Evolutionary conservation across 805 yeast genomes (phyloP).

Genomic region (Metschnikowia lochheadii): DNA sequence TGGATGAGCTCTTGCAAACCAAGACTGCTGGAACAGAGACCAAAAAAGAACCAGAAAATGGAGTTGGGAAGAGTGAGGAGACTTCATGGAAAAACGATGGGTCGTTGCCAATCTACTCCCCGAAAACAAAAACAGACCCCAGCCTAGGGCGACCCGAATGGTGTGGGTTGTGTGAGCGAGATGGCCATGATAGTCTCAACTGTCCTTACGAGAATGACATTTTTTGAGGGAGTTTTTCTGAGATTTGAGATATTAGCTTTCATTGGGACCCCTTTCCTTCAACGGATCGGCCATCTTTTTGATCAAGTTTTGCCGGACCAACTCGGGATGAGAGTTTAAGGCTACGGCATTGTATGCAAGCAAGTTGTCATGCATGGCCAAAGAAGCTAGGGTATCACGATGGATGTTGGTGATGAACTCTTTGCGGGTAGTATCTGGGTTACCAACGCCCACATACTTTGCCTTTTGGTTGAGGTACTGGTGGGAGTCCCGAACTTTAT

Average conservation of each 20-base stretch:
- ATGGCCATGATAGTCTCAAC: conserved; percentile 82
- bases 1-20: conserved; percentile 2
- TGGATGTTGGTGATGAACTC: conserved; percentile 69
- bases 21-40: background rate
- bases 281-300: conserved; percentile 32
- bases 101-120: conserved; percentile 45
- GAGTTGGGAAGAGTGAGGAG: background rate
- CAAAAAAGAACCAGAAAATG: background rate
- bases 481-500: conserved; percentile 58
- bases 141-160: conserved; percentile 72
- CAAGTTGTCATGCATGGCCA: conserved; percentile 55
- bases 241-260: no score
- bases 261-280: background rate
- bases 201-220: conserved; percentile 79
- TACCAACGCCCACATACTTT: conserved; percentile 73
- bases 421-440: conserved; percentile 59
- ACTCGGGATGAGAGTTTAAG: conserved; percentile 36
- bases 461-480: conserved; percentile 51
- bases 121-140: conserved; percentile 52
- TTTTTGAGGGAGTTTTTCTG: conserved; percentile 24
- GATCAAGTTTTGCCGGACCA: conserved; percentile 29
- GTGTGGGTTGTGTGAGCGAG: conserved; percentile 92
- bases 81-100: background rate
- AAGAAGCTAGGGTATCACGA: conserved; percentile 60
- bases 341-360: conserved; percentile 53